Conservation (phyloP, 305 asterid species). For the Nicotiana rustica region DNA sequence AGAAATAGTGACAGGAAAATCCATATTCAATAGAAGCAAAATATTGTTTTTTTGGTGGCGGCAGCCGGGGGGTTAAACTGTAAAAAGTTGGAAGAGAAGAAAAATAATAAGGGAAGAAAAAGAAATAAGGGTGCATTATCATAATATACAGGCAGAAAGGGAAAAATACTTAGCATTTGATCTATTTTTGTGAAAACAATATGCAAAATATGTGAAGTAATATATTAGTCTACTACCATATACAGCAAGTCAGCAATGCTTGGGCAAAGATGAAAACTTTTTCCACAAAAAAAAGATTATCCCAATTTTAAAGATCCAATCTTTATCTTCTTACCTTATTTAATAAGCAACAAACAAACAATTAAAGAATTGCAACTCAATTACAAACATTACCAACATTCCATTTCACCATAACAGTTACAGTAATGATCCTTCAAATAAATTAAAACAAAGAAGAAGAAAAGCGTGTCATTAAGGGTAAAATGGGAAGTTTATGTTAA, state of each 20-base stretch:
- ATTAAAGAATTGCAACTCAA: too few relatives aligned
- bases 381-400: neutral
- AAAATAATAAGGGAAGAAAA: neutral
- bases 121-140: neutral
- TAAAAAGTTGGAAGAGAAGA: neutral
- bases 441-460: neutral
- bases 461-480: neutral
- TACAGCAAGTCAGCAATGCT: neutral
- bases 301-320: neutral
- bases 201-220: neutral
- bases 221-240: neutral
- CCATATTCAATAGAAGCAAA: constrained; percentile 9
- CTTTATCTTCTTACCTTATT: constrained; percentile 3
- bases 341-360: neutral
- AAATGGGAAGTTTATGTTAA: too few relatives aligned
- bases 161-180: neutral
- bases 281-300: neutral
- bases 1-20: neutral
- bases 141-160: neutral
- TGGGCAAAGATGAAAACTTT: constrained; percentile 26
- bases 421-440: neutral
- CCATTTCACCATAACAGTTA: neutral
- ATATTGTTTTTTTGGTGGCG: too few relatives aligned
- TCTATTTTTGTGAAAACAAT: neutral
- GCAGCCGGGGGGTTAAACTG: too few relatives aligned